Evolutionary conservation across 2,329 filamentous ascomycete genomes (phyloP).

Genomic region (Helotiales sp.): DNA sequence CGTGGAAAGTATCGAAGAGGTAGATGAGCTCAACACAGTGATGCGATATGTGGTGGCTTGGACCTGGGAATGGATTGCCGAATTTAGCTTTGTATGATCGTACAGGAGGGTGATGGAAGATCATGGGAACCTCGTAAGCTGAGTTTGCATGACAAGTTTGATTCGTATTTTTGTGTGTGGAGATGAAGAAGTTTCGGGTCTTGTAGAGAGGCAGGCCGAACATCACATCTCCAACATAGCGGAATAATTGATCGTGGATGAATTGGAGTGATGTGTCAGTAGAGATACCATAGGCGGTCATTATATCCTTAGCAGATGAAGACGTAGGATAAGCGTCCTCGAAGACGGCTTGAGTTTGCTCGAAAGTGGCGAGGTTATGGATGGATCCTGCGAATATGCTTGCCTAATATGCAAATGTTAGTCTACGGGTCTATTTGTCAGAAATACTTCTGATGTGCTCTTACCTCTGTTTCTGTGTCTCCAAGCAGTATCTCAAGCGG

Average conservation of each 20-base stretch:
- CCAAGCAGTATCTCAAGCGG: slow-evolving; percentile 1
- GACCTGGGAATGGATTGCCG: slow-evolving; percentile 10
- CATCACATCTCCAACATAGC: slow-evolving; percentile 4
- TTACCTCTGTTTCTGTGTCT: slow-evolving; percentile 8
- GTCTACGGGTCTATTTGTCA: not conserved
- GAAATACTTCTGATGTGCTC: not conserved
- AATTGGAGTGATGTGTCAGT: not conserved
- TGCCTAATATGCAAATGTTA: not conserved
- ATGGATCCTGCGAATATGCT: not conserved
- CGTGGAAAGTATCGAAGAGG: slow-evolving; percentile 11
- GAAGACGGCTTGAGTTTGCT: not conserved
- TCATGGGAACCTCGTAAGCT: too few relatives aligned
- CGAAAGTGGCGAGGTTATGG: not conserved
- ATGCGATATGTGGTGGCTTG: not conserved
- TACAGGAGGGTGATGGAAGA: not conserved
- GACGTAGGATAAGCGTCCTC: not conserved
- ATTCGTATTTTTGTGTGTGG: not conserved
- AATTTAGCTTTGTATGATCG: slow-evolving; percentile 6
- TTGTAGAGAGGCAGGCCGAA: slow-evolving; percentile 1
- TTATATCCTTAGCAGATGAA: not conserved
- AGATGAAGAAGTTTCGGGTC: not conserved
- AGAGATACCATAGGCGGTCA: not conserved
- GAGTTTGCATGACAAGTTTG: too few relatives aligned
- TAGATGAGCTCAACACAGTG: slow-evolving; percentile 15
- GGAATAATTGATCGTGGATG: not conserved